Evolutionary conservation across 2,329 filamentous ascomycete species (phyloP), one percentile per base, ranked within the genome.

Genomic region (Aureobasidium subglaciale): DNA sequence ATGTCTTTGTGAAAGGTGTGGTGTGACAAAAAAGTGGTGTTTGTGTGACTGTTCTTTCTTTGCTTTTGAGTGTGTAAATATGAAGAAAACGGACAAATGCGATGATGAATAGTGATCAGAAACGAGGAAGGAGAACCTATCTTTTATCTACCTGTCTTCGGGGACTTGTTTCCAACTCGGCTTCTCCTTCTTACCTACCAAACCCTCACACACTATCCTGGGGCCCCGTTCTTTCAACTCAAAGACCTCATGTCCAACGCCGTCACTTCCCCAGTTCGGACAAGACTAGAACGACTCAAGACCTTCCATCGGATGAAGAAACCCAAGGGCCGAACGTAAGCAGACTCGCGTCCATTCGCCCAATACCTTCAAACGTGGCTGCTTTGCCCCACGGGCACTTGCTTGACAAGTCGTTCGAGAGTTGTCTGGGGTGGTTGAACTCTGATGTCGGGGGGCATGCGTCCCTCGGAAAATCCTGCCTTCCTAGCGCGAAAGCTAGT

Each of bases 151-250:
- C 46, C 46, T 50, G 37, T 30, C 18, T 24, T 52, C 48, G 48
- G 48, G 25, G 48, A 52, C 48, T 29, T 52, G 48, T 52, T 52
- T 52, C 48, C 48, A 30, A 41, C 35, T 52, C 48, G 48, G 48
- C 24, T 25, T 52, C 18, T 16, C 25, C 34, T 34, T 16, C 40
- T 27, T 9, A 43, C n/a, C 9, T 25, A 25, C 20, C 38, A 25
- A 13, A 41, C 38, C 15, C 22, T 27, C 38, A 20, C n/a, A 20
- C 22, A 41, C 7, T 29, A 27, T 10, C 32, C 30, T 35, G 30
- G 42, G 42, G 42, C 42, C 43, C 43, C 43, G 11, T 48, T 45
- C 10, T 29, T 29, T 30, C n/a, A 5, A 9, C 18, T 20, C 24
- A 42, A 13, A 7, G 20, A 25, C 8, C 13, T 9, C 40, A 27